These are phyloP conservation scores for Cryphonectria carpinicola DNA, from an alignment of 2,329 filamentous ascomycete species.

Conservation along the genomic window DNA sequence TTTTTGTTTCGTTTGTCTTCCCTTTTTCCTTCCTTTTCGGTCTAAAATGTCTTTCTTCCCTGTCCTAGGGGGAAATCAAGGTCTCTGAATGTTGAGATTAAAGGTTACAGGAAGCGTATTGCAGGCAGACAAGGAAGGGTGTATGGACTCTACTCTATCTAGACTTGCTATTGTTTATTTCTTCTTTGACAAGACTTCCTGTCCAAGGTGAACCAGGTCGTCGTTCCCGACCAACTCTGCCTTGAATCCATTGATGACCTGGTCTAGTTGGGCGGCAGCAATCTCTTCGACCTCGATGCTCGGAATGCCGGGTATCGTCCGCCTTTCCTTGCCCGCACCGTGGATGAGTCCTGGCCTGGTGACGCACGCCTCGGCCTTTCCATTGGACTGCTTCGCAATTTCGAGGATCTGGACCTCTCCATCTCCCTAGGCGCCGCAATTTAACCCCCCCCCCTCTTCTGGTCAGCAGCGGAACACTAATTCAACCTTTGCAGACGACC, in stretches of 20 bases:
- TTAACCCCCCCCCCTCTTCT: not conserved
- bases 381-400: conserved; percentile 43
- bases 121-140: not conserved
- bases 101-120: not conserved
- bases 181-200: conserved; percentile 18
- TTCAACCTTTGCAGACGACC: not conserved
- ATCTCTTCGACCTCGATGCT: conserved; percentile 43
- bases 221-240: conserved; percentile 50
- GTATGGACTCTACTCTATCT: too few relatives aligned
- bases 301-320: conserved; percentile 39
- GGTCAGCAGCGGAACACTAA: conserved; percentile 4
- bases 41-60: not conserved
- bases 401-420: conserved; percentile 49
- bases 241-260: conserved; percentile 49
- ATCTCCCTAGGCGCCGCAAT: conserved; percentile 45
- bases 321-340: conserved; percentile 3
- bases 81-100: not conserved
- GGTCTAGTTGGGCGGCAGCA: conserved; percentile 48
- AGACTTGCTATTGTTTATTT: not conserved
- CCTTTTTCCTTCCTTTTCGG: not conserved
- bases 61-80: too few relatives aligned
- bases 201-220: conserved; percentile 47
- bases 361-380: conserved; percentile 42
- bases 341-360: conserved; percentile 49
- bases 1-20: not conserved